Evolutionary conservation across 2,329 filamentous ascomycete species (phyloP).

Genomic region (Penicillium verrucosum): DNA sequence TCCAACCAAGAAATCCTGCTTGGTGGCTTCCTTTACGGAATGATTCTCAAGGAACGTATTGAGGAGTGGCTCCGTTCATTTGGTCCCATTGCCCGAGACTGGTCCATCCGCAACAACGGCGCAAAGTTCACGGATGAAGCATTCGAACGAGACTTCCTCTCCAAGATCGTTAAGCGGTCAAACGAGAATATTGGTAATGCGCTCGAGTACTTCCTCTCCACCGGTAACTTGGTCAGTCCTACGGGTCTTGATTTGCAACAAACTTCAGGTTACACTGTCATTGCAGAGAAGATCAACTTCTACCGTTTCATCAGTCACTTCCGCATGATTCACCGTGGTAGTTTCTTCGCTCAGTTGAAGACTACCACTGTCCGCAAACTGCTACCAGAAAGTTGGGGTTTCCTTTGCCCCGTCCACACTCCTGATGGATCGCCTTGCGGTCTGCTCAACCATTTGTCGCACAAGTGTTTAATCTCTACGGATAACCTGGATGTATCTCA

Average conservation of each 20-base stretch:
- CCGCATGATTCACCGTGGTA: conserved; percentile 97
- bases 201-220: conserved; percentile 93
- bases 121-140: conserved; percentile 68
- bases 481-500: conserved; percentile 68
- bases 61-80: conserved; percentile 83
- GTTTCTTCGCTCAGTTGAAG: conserved; percentile 96
- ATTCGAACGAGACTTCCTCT: conserved; percentile 76
- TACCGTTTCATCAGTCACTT: conserved; percentile 98
- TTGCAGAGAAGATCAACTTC: conserved; percentile 99
- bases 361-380: conserved; percentile 96
- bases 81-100: conserved; percentile 52
- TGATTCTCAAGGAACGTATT: conserved; percentile 90
- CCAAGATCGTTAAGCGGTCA: conserved; percentile 72
- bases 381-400: conserved; percentile 95
- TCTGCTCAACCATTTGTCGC: conserved; percentile 88
- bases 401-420: conserved; percentile 94
- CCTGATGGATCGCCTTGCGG: conserved; percentile 95
- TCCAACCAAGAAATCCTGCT: conserved; percentile 94
- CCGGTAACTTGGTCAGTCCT: conserved; percentile 86
- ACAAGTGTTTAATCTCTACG: conserved; percentile 90
- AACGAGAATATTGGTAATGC: conserved; percentile 86
- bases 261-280: conserved; percentile 89
- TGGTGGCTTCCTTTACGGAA: conserved; percentile 88
- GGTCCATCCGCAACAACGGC: conserved; percentile 51
- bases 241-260: conserved; percentile 94